Percentiles rank a stretch among this genome's conserved stretches.
Conservation (phyloP, 2,329 filamentous ascomycete genomes). For the Colletotrichum falcatum region DNA sequence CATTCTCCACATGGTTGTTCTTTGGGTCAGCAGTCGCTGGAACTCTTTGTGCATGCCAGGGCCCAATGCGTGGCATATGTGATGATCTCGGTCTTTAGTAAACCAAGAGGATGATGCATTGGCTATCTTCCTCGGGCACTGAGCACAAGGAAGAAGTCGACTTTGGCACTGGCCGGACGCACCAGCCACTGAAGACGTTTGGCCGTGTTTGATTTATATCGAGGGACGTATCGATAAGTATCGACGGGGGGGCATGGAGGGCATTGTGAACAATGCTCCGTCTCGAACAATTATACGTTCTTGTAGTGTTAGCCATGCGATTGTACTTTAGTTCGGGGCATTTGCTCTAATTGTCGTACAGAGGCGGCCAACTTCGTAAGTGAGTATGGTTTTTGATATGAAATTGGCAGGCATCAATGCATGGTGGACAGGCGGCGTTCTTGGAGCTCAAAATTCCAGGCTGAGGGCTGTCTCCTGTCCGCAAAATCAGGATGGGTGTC, state of each 20-base stretch:
- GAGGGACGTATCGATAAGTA: neutral
- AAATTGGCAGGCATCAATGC: neutral
- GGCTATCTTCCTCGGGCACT: too few species aligned
- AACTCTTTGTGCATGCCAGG: conserved; percentile 49
- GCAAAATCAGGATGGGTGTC: neutral
- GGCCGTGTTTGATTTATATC: neutral
- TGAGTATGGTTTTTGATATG: too few species aligned
- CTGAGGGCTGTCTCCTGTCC: neutral
- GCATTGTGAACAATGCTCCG: neutral
- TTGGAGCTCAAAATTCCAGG: neutral
- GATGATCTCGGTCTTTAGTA: neutral
- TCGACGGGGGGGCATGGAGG: neutral
- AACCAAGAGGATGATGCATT: neutral
- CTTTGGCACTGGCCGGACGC: neutral
- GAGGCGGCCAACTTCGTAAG: neutral
- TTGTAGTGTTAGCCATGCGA: neutral
- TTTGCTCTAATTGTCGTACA: neutral
- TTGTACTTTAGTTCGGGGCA: neutral
- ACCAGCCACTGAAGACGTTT: neutral
- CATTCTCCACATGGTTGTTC: conserved; percentile 49
- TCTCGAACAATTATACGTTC: neutral
- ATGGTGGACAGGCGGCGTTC: neutral
- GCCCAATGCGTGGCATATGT: conserved; percentile 25
- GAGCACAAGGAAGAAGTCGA: neutral
- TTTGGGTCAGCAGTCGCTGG: conserved; percentile 52